These are phyloP conservation scores for Schizophyllum commune DNA, from an alignment of 1,284 basidiomycete species.

Conservation along the genomic window DNA sequence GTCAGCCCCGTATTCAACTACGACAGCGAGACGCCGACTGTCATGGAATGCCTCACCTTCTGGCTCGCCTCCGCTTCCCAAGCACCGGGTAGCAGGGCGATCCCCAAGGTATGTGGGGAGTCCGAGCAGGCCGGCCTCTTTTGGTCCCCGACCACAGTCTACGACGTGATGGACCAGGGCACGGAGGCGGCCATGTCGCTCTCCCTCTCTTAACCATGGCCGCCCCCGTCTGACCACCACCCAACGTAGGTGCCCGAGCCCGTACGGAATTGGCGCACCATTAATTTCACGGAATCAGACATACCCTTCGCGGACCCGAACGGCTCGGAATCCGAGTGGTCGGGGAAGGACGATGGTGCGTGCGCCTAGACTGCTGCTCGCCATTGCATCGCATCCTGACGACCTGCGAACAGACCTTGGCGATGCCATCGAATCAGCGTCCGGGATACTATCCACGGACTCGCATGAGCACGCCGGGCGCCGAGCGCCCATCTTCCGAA, in stretches of 20 bases:
- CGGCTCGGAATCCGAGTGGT: constrained; percentile 42
- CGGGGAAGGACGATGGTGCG: constrained; percentile 17
- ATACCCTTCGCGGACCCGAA: constrained; percentile 18
- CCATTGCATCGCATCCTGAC: no score
- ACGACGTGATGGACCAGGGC: constrained; percentile 32
- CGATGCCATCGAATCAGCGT: not conserved
- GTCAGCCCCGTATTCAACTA: constrained; percentile 36
- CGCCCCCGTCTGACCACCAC: constrained; percentile 12
- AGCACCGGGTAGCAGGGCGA: constrained; percentile 26
- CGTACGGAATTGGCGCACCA: constrained; percentile 14
- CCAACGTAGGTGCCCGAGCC: constrained; percentile 41
- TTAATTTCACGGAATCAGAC: not conserved
- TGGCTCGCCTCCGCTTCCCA: constrained; percentile 47
- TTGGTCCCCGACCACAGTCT: constrained; percentile 30
- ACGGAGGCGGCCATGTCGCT: constrained; percentile 26
- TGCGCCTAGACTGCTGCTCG: not conserved
- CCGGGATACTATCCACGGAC: not conserved
- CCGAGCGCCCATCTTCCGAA: not conserved
- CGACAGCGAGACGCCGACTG: constrained; percentile 31
- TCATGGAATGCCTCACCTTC: constrained; percentile 40
- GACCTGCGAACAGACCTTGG: no score
- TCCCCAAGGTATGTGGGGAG: constrained; percentile 36
- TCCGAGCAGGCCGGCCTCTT: constrained; percentile 11
- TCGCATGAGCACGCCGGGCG: not conserved
- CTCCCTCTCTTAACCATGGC: constrained; percentile 19